Base-by-base conservation (phyloP, 164 flowering plant genomes). In the Akebia trifoliata region DNA sequence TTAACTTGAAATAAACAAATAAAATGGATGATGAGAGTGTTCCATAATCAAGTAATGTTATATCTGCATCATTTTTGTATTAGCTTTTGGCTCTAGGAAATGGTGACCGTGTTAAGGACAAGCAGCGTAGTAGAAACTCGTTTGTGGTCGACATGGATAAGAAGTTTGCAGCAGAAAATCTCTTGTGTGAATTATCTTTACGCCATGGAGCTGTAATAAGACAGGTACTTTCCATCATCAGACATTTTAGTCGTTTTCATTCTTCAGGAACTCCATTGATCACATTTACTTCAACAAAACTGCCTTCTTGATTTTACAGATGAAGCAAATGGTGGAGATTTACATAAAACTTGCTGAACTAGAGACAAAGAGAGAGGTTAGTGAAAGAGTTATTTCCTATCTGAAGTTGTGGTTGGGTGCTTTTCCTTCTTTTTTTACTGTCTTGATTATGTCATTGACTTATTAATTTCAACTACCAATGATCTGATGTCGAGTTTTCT, bases 51-150 rank as follows among this genome's bases (percentile, higher is more conserved):
- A 40, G 29, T 20, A 31, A 4, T 21, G 9, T 46, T 37, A 15
- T 35, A n/a, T 37, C 12, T 40, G 36, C 25, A 56, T 48, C 54
- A 22, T 45, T 15, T 39, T 50, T 38, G 35, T 38, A 37, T 38
- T 62, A 93, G 99, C 92, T 93, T 69, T 73, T 93, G 42, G 99
- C 99, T 62, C 70, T 93, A 67, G 96, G 92, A 66, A 87, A 93
- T 77, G 99, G 99, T 66, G 99, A 90, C 56, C 94, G 97, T 35
- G 81, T 93, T 54, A 93, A 93, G 75, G 99, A 90, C 73, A 93
- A 90, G 72, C 96, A 85, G 64, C 88, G 95, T 1, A 86, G 89
- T 68, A 80, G 85, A 73, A 90, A 76, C 75, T 90, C 99, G 17
- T 93, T 87, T 82, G 89, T 93, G 64, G 96, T 90, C 35, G 97